Base-by-base conservation (phyloP, 2,329 filamentous ascomycete genomes). In the Catunica adiposa region DNA sequence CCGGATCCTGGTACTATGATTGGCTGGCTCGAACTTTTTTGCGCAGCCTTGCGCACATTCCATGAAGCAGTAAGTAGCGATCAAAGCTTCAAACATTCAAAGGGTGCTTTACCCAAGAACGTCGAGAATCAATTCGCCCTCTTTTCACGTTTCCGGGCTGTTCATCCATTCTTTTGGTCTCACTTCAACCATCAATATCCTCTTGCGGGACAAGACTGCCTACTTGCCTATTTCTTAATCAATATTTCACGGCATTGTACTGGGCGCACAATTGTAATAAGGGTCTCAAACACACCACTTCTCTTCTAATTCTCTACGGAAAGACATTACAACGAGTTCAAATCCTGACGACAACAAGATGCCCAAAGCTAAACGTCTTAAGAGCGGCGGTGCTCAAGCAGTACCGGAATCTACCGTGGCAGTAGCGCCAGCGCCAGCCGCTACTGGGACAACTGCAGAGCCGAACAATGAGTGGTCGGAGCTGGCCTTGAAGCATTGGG, bases 401-500 rank as follows among this genome's bases (percentile, higher is more conserved):
- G 52, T 44, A 38, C 22, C 54, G 34, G 40, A 29, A 26, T 40
- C 54, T 50, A 34, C 51, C 29, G 50, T 64, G n/a, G 61, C 62
- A 23, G 60, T 67, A 53, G 68, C 71, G 60, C 65, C 69, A 54
- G 65, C 63, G n/a, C 47, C 17, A 1, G 31, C 29, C 11, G 7
- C 42, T 60, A 59, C 44, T 61, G 62, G 29, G 68, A 71, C 56
- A 71, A 62, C 57, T 65, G 66, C 44, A 66, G 80, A 85, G 61
- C 82, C 82, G 64, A 83, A 87, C 64, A 82, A 74, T 63, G 71
- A 77, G 61, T 87, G 88, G 70, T 81, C 83, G 63, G 78, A 84
- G 66, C 73, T 96, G 61, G 92, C 92, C 59, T 80, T 82, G 64
- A 82, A 86, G 68, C 78, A 90, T 69, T 98, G 92, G 92, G 73